Conservation (phyloP, 306 rosid genomes). For the Heteromeles arbutifolia region DNA sequence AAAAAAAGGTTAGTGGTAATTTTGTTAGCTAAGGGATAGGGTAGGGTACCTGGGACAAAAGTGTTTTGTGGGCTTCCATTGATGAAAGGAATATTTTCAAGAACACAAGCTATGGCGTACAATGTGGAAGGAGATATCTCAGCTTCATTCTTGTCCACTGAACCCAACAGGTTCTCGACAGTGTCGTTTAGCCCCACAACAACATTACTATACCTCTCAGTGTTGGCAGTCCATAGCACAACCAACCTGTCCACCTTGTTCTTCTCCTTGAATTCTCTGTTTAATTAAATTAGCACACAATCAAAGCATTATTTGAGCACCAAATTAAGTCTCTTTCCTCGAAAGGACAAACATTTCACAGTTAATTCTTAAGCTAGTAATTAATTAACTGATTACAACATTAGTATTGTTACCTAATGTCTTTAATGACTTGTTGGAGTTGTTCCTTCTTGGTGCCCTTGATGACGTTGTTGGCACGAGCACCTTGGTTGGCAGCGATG, state of each 20-base stretch:
- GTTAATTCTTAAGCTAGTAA: background rate
- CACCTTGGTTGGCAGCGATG: conserved; percentile 92
- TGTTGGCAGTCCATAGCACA: conserved; percentile 98
- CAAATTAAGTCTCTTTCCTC: background rate
- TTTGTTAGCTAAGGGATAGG: background rate
- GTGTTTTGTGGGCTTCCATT: conserved; percentile 99
- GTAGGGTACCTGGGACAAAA: conserved; percentile 73
- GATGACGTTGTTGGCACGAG: conserved; percentile 83
- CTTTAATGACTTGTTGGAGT: conserved; percentile 66
- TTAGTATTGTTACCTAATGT: conserved; percentile 45
- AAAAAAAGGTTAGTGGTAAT: background rate
- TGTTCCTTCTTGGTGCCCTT: conserved; percentile 89
- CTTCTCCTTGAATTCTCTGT: conserved; percentile 83
- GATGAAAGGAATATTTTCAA: conserved; percentile 83
- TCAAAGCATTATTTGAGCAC: background rate
- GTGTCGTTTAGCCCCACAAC: conserved; percentile 85
- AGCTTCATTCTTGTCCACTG: conserved; percentile 73
- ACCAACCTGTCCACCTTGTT: conserved; percentile 81
- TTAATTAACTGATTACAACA: no score
- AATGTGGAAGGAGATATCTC: conserved; percentile 98
- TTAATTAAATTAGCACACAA: background rate
- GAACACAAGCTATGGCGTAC: conserved; percentile 76
- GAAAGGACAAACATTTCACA: background rate
- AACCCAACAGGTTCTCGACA: conserved; percentile 62
- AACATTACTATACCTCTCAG: conserved; percentile 89